Conservation (phyloP, 108 stramenopile genomes). For the Cylindrotheca closterium region DNA sequence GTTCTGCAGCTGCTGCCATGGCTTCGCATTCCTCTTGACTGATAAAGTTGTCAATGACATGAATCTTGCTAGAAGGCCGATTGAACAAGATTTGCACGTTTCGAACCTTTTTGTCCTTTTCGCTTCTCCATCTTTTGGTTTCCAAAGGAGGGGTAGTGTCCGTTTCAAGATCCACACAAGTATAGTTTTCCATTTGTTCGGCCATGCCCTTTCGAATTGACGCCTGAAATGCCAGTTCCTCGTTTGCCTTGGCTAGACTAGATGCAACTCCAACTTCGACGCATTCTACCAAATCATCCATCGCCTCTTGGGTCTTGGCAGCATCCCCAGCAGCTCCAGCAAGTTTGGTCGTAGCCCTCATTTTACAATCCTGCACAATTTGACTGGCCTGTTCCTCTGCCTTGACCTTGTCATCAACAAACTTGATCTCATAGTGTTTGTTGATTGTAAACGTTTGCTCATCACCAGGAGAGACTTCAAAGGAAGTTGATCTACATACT, state of each 20-base stretch:
- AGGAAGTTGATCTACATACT: slow-evolving; percentile 47
- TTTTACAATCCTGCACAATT: slow-evolving; percentile 49
- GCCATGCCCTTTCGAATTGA: slow-evolving; percentile 57
- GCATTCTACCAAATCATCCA: slow-evolving; percentile 35
- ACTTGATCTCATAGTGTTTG: slow-evolving; percentile 25
- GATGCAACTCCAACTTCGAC: slow-evolving; percentile 26
- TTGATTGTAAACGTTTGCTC: slow-evolving; percentile 8
- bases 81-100: slow-evolving; percentile 56
- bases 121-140: slow-evolving; percentile 24
- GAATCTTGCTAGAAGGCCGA: slow-evolving; percentile 66
- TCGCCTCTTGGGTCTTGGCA: slow-evolving; percentile 2
- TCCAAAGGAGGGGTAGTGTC: slow-evolving; percentile 53
- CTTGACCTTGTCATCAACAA: slow-evolving; percentile 58
- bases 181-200: slow-evolving; percentile 73
- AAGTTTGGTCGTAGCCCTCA: slow-evolving; percentile 20
- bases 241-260: slow-evolving; percentile 41
- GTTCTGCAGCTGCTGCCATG: slow-evolving; percentile 59
- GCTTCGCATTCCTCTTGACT: slow-evolving; percentile 79
- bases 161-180: slow-evolving; percentile 65
- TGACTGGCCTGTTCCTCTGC: slow-evolving; percentile 47
- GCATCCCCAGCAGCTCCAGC: slow-evolving; percentile 7
- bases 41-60: slow-evolving; percentile 78
- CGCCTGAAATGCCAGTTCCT: slow-evolving; percentile 70
- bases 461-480: slow-evolving; percentile 34
- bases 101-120: slow-evolving; percentile 19